Conservation (phyloP, 148 eudicot species). For the Camellia sinensis region DNA sequence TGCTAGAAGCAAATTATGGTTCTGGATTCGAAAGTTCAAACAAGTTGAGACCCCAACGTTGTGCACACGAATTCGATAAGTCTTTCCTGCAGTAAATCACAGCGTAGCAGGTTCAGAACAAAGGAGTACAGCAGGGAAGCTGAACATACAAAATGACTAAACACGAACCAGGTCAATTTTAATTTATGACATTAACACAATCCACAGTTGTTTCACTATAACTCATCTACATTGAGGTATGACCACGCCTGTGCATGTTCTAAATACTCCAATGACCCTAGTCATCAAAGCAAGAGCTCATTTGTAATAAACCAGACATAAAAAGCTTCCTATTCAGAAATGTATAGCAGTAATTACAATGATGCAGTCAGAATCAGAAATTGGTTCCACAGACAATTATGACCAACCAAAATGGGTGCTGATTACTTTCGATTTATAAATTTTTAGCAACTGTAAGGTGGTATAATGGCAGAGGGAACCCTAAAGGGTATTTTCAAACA, state of each 20-base stretch:
- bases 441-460: neutral
- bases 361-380: neutral
- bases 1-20: slow-evolving; percentile 67
- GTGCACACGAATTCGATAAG: slow-evolving; percentile 82
- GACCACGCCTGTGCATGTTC: neutral
- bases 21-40: slow-evolving; percentile 86
- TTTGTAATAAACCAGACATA: neutral
- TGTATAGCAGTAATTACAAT: neutral
- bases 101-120: neutral
- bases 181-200: neutral
- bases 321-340: neutral
- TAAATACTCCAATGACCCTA: neutral
- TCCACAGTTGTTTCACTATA: neutral
- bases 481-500: neutral
- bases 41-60: slow-evolving; percentile 84
- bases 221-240: neutral
- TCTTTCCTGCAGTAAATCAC: slow-evolving; percentile 56
- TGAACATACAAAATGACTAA: neutral
- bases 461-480: neutral
- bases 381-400: neutral
- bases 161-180: neutral
- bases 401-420: neutral
- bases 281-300: neutral
- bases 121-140: neutral
- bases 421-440: neutral